Evolutionary conservation across 169 alveolate species (phyloP).

Genomic region (Cryptosporidium canis): DNA sequence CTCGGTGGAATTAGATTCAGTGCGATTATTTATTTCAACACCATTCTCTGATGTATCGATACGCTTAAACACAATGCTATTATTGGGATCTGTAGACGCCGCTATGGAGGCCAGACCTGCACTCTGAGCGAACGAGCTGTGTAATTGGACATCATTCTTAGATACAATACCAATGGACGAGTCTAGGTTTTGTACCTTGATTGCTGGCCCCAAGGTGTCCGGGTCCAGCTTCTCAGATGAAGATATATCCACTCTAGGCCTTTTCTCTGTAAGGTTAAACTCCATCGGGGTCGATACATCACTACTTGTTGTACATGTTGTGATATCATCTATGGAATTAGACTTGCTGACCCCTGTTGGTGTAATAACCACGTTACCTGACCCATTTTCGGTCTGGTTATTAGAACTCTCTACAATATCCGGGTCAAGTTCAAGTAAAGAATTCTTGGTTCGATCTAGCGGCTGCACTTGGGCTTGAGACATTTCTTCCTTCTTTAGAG

Average conservation of each 20-base stretch:
- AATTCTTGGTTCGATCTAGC: background rate
- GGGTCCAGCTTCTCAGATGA: background rate
- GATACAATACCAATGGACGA: background rate
- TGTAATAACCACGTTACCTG: conserved; percentile 46
- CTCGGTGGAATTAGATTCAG: conserved; percentile 34
- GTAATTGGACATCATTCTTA: background rate
- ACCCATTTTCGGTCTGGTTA: conserved; percentile 9
- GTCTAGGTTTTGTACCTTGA: conserved; percentile 8
- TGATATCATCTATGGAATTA: conserved; percentile 55
- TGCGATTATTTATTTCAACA: conserved; percentile 5
- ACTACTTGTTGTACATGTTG: conserved; percentile 66
- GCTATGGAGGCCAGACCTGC: background rate
- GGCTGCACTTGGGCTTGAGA: background rate
- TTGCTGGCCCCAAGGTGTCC: conserved; percentile 9
- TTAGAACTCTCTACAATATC: conserved; percentile 13
- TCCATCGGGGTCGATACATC: conserved; percentile 49
- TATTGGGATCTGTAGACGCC: background rate
- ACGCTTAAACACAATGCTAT: conserved; percentile 28
- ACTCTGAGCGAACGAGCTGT: conserved; percentile 7
- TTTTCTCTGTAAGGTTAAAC: background rate
- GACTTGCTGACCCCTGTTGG: conserved; percentile 66
- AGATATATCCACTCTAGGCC: conserved; percentile 56
- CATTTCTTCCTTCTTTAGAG: background rate
- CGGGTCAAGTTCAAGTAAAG: conserved; percentile 25
- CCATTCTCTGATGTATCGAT: background rate